Evolutionary conservation across 331 rosid species (phyloP).

Genomic region (Malus hybrid): DNA sequence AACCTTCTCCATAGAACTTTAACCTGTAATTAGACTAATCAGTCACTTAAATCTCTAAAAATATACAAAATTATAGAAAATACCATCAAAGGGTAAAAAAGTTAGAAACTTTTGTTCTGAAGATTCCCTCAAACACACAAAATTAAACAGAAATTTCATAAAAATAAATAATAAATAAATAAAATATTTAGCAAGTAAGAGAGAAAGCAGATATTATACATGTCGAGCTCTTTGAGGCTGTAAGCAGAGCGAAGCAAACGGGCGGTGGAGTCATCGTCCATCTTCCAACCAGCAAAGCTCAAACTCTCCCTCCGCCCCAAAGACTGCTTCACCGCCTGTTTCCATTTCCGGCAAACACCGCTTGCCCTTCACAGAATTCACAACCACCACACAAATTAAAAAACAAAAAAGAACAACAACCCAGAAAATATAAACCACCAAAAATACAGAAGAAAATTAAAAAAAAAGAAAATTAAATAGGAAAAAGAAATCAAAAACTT

Average conservation of each 20-base stretch:
- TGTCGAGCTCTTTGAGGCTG: slow-evolving; percentile 67
- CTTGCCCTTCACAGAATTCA: slow-evolving; percentile 47
- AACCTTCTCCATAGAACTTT: neutral
- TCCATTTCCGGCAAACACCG: slow-evolving; percentile 87
- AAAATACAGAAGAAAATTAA: neutral
- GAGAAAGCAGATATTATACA: slow-evolving; percentile 56
- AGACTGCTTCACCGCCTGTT: slow-evolving; percentile 69
- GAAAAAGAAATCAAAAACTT: slow-evolving; percentile 9
- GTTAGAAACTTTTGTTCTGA: neutral
- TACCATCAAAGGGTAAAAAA: neutral
- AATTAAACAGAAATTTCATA: neutral
- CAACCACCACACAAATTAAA: neutral
- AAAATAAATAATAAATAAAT: neutral
- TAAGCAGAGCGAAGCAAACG: slow-evolving; percentile 74
- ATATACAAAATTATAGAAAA: neutral
- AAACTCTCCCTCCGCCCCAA: slow-evolving; percentile 47
- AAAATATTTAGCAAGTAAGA: neutral
- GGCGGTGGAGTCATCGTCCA: slow-evolving; percentile 87
- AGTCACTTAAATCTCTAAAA: neutral
- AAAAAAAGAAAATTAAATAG: neutral
- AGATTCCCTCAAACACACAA: neutral
- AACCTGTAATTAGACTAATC: neutral
- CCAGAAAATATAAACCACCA: neutral
- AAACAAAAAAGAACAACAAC: neutral
- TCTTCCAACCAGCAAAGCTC: slow-evolving; percentile 79